Evolutionary conservation across 805 yeast genomes (phyloP), one percentile per base, ranked within the genome.

Genomic region (Ogataea saltuana): DNA sequence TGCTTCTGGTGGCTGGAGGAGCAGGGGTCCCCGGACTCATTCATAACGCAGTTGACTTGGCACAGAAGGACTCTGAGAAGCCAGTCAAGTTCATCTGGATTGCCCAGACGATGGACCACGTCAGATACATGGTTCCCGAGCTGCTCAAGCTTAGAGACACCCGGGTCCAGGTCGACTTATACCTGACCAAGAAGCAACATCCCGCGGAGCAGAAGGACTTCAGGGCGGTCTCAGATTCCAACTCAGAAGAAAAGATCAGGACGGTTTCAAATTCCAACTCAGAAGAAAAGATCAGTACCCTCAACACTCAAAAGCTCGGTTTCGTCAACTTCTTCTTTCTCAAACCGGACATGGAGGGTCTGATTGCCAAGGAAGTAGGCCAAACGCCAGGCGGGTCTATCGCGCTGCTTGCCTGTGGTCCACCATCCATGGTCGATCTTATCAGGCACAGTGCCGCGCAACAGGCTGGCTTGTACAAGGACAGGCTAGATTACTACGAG

Each of bases 401-500:
- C 35, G 78, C 71, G 5, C 53, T 75, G 42, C 64, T 64, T 32
- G 28, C 37, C 3, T 75, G 80, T 65, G 79, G 76, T 27, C 79
- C 75, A 51, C 66, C 68, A 16, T 42, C 56, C 9, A 64, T 75
- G 65, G 70, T 64, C 33, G 89, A 82, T 54, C 71, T 65, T 2
- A 51, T 80, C 16, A 71, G 91, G 56, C 57, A 65, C 29, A 59
- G 72, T 4, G 74, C 81, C 3, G 68, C 74, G 0, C 50, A 66
- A 31, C 59, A 73, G 43, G 58, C 80, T 39, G 63, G 68, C 25
- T 48, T 61, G 21, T 63, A 65, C 40, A 59, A 70, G 12, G 67
- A 72, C 37, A 71, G 85, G 33, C 75, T 85, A 15, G 90, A 83
- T 48, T 81, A 81, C 55, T 81, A 71, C 56, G 95, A 88, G 59